A percentile compares a stretch with the other conserved stretches of the same genome.
These are phyloP conservation scores for Parathielavia hyrcaniae DNA, from an alignment of 495 filamentous ascomycete species.

Conservation along the genomic window DNA sequence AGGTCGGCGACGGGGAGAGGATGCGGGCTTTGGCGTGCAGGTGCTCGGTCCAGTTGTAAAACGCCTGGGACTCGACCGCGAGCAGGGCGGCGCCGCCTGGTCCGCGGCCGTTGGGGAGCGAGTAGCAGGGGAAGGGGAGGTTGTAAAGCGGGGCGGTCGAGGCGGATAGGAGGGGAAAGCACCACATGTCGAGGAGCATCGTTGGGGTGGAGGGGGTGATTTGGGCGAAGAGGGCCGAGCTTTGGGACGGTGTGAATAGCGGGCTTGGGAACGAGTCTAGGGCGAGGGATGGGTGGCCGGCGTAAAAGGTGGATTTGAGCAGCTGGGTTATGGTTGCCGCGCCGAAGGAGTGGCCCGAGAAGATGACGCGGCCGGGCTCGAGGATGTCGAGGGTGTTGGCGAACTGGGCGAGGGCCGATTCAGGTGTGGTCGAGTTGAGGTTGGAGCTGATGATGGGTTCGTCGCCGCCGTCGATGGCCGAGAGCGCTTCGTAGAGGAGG, in stretches of 20 bases:
- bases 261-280: slow-evolving; percentile 24
- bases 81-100: slow-evolving; percentile 49
- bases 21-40: slow-evolving; percentile 53
- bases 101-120: slow-evolving; percentile 18
- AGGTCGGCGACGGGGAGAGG: slow-evolving; percentile 47
- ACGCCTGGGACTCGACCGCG: slow-evolving; percentile 60
- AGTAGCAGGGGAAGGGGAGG: slow-evolving; percentile 61
- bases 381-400: slow-evolving; percentile 53
- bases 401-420: slow-evolving; percentile 46
- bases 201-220: slow-evolving; percentile 55
- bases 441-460: slow-evolving; percentile 32
- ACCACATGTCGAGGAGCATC: slow-evolving; percentile 69
- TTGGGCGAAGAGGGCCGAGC: slow-evolving; percentile 50
- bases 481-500: slow-evolving; percentile 54
- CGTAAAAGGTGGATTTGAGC: slow-evolving; percentile 64
- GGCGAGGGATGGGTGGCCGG: slow-evolving; percentile 29
- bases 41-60: slow-evolving; percentile 65
- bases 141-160: slow-evolving; percentile 52
- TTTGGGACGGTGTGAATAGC: slow-evolving; percentile 45
- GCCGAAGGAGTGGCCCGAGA: slow-evolving; percentile 71
- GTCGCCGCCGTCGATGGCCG: slow-evolving; percentile 53
- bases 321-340: slow-evolving; percentile 64
- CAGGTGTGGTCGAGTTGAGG: slow-evolving; percentile 41
- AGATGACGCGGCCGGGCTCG: slow-evolving; percentile 62
- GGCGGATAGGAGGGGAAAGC: slow-evolving; percentile 54